A percentile compares a stretch with the other conserved stretches of the same genome.
Conservation (phyloP, 768 basidiomycete species). For the Tubosaeta brunneosetosa region DNA sequence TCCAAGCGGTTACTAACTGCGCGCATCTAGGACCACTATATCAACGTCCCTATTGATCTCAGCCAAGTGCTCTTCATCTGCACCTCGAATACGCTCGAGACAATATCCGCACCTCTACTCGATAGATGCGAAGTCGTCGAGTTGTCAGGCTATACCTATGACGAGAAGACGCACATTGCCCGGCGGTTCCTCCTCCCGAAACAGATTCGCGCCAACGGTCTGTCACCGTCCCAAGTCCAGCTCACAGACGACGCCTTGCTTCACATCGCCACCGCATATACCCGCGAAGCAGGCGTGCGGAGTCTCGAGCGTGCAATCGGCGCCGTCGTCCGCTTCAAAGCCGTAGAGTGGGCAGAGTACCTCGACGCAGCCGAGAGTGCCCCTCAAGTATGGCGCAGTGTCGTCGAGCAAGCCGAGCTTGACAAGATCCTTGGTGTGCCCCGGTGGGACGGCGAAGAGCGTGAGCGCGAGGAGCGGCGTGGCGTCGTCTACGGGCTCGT, state of each 20-base stretch:
- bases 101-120: slow-evolving; percentile 80
- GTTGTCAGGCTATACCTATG: slow-evolving; percentile 79
- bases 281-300: slow-evolving; percentile 91
- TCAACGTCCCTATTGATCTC: slow-evolving; percentile 84
- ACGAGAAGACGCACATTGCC: slow-evolving; percentile 90
- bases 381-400: slow-evolving; percentile 45
- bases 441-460: slow-evolving; percentile 75
- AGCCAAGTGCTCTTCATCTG: slow-evolving; percentile 90
- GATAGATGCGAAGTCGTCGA: slow-evolving; percentile 90
- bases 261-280: slow-evolving; percentile 74
- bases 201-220: slow-evolving; percentile 75
- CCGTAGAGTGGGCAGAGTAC: slow-evolving; percentile 83
- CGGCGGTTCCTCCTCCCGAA: slow-evolving; percentile 85
- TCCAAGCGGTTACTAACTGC: background rate
- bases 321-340: slow-evolving; percentile 84
- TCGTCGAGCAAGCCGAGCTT: slow-evolving; percentile 67
- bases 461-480: slow-evolving; percentile 64
- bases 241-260: slow-evolving; percentile 69
- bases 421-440: slow-evolving; percentile 81
- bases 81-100: slow-evolving; percentile 86
- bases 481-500: slow-evolving; percentile 85
- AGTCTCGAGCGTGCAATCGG: slow-evolving; percentile 84
- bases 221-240: slow-evolving; percentile 54
- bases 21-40: slow-evolving; percentile 72
- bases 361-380: slow-evolving; percentile 28